Conservation (phyloP, 441 rosid species). For the Gossypium trilobum region DNA sequence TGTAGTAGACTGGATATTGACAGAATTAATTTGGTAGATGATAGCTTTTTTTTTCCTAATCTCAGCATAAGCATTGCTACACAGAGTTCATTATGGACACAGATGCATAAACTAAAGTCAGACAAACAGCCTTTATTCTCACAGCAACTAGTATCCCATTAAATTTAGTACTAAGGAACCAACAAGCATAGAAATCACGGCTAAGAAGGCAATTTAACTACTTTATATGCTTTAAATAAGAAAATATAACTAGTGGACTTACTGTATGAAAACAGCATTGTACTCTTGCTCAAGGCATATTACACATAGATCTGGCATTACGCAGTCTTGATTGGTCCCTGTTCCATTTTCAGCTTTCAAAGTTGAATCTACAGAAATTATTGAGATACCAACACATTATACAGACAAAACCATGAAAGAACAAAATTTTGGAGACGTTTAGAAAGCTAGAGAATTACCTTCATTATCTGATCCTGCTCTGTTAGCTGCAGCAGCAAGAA, state of each 20-base stretch:
- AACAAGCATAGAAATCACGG: not conserved
- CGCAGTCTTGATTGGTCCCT: conserved; percentile 50
- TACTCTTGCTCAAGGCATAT: conserved; percentile 91
- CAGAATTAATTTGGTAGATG: not conserved
- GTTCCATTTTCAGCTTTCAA: conserved; percentile 38
- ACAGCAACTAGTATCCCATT: not conserved
- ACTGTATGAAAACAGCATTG: conserved; percentile 84
- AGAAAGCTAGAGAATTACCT: conserved; percentile 31
- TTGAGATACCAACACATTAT: conserved; percentile 7
- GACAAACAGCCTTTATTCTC: not conserved
- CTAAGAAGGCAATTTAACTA: not conserved
- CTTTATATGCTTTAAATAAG: conserved; percentile 1
- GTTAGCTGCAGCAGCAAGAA: conserved; percentile 78
- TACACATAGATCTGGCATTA: conserved; percentile 79
- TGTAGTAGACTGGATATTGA: not conserved
- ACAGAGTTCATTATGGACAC: not conserved
- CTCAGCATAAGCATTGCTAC: not conserved
- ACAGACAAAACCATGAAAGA: conserved; percentile 5
- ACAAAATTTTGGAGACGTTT: not conserved
- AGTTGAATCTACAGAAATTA: conserved; percentile 32
- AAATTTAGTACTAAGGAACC: not conserved
- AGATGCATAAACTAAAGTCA: conserved; percentile 1
- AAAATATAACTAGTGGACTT: conserved; percentile 25
- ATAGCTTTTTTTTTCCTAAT: not conserved
- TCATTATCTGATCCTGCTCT: conserved; percentile 50